These are phyloP conservation scores for Blastocystis sp. DNA, from an alignment of 352 stramenopile species.

Conservation along the genomic window DNA sequence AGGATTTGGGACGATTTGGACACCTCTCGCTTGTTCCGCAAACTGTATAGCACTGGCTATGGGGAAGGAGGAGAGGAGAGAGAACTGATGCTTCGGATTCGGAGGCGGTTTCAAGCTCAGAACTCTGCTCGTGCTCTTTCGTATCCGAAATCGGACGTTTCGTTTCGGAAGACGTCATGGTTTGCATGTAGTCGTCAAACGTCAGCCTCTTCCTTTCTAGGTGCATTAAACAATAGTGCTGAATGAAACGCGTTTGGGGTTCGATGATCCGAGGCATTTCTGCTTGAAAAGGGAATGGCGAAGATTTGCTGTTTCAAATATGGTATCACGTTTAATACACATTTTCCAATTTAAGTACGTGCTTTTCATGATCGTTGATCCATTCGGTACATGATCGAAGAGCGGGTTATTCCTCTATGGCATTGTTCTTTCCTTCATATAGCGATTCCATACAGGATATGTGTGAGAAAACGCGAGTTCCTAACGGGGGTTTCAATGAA, in stretches of 20 bases:
- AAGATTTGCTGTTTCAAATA: neutral
- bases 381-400: no score
- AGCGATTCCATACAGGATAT: no score
- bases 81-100: slow-evolving; percentile 56
- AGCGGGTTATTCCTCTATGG: no score
- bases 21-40: slow-evolving; percentile 37
- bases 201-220: slow-evolving; percentile 42
- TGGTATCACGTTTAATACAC: no score
- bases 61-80: neutral
- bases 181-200: slow-evolving; percentile 40
- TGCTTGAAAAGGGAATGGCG: slow-evolving; percentile 24
- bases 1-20: slow-evolving; percentile 54
- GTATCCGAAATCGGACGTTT: neutral
- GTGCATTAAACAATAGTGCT: neutral
- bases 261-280: slow-evolving; percentile 64
- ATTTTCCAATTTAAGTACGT: no score
- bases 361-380: no score
- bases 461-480: no score
- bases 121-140: neutral
- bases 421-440: no score
- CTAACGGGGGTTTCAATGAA: neutral
- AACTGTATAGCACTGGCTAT: slow-evolving; percentile 45
- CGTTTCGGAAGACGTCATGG: neutral
- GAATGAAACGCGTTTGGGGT: neutral
- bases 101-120: slow-evolving; percentile 48